Evolutionary conservation across 768 basidiomycete species (phyloP), one percentile per base, ranked within the genome.

Genomic region (Trametes punicea): DNA sequence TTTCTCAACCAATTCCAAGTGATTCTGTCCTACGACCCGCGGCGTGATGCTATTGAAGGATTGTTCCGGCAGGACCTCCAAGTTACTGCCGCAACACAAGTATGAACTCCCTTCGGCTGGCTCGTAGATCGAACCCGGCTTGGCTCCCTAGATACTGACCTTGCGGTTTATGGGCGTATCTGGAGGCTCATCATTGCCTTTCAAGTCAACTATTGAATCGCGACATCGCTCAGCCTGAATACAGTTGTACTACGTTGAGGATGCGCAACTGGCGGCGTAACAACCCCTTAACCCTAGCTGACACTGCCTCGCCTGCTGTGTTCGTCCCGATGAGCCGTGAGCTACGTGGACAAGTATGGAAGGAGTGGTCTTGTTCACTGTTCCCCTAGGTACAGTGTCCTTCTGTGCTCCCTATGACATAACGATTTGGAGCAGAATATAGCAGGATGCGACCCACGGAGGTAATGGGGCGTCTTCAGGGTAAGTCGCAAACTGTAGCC

Each of bases 261-360:
- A 36, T 10, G 15, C 21, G 34, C 16, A n/a, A 16, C 26, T 18
- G 23, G 16, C 10, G n/a, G 33, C 33, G 44, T 20, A 34, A 30
- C 34, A 10, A 46, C 52, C 52, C 52, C 52, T 33, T 46, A 54
- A 46, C 52, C 44, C 52, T 54, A 46, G 44, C 44, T 46, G 52
- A 39, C 52, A 54, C 52, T 10, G 42, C 51, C 42, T 27, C 45
- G 20, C 20, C 20, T 31, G 6, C 31, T 46, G 25, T n/a, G 25
- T 30, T 20, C 52, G 34, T 21, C 41, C 52, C 52, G 52, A 21
- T 7, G 52, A 20, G 6, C 52, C 44, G 44, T 54, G 52, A 54
- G 34, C 42, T 29, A 13, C 52, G 34, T n/a, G 18, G 26, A 38
- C 52, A 23, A 27, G 44, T 38, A 34, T 27, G 52, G 52, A 46